Base-by-base conservation (phyloP, 352 stramenopile species). In the Pythium insidiosum region DNA sequence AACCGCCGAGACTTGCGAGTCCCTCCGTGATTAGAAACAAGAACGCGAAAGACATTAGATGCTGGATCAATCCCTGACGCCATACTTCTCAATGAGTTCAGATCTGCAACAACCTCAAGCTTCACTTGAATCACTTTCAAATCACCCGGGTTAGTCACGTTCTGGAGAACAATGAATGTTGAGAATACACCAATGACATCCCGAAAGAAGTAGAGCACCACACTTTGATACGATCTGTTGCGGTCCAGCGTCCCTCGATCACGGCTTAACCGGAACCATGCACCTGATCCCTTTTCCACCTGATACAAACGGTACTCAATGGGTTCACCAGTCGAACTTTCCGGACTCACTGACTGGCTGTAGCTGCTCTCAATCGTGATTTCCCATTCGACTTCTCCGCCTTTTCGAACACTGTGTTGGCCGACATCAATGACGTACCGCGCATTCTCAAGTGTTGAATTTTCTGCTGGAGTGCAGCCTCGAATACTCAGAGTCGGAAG, bases 51-150 rank as follows among this genome's bases (percentile, higher is more conserved):
- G 18, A 94, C 53, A 23, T 90, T 84, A n/a, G 70, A 72, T 7
- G 67, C 56, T 3, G 67, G 65, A 43, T 88, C 74, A 31, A 85
- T 53, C 0, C 63, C 73, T 18, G 76, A 84, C 6, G 73, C 83
- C 77, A 94, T 84, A 37, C 79, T 83, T 23, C 79, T 77, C 12
- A 94, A 46, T 22, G 71, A 82, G 47, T 92, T 91, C 9, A 94
- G 54, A 51, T 94, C 82, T 2, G 82, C 80, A 36, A 94, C 84
- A 12, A 94, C 79, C 56, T 94, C 82, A 20, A 94, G 49, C 5
- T 82, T 72, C 12, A 92, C 73, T 50, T 90, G 75, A 24, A 94
- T 92, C 16, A 94, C 68, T 54, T 94, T 94, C 33, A 94, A 44
- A 53, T 94, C 82, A 15, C 67, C 73, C 2, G 82, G 78, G 31